Conservation (phyloP, 2,329 filamentous ascomycete species). For the Scolecobasidium constrictum region DNA sequence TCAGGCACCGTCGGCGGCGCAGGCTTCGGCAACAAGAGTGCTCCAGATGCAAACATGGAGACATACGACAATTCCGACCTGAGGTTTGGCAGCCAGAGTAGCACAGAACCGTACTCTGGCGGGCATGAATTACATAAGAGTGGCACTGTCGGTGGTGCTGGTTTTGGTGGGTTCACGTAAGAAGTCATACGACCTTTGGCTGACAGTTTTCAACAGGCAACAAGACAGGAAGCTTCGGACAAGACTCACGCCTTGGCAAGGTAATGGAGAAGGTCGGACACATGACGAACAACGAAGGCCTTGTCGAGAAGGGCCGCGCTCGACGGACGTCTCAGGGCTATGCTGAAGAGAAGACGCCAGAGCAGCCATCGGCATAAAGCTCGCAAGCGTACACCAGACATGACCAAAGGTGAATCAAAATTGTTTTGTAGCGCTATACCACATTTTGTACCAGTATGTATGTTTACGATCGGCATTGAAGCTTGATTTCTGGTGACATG, state of each 20-base stretch:
- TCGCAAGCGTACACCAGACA: too few species aligned
- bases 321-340: too few species aligned
- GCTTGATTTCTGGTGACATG: too few species aligned
- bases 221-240: constrained; percentile 14
- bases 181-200: not conserved
- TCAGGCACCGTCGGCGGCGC: constrained; percentile 21
- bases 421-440: too few species aligned
- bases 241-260: constrained; percentile 8
- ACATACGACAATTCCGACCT: constrained; percentile 2
- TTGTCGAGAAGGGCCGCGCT: constrained; percentile 11
- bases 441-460: too few species aligned
- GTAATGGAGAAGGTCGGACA: constrained; percentile 11
- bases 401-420: too few species aligned
- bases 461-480: too few species aligned
- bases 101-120: constrained; percentile 6
- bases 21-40: constrained; percentile 27
- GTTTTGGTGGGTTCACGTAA: not conserved
- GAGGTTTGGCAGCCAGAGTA: constrained; percentile 4
- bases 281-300: constrained; percentile 9
- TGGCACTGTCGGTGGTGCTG: constrained; percentile 8
- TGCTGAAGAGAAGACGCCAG: too few species aligned
- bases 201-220: constrained; percentile 27
- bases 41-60: constrained; percentile 9
- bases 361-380: too few species aligned
- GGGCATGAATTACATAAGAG: not conserved